Conservation (phyloP, 2,329 filamentous ascomycete species). For the Monilinia polystroma region DNA sequence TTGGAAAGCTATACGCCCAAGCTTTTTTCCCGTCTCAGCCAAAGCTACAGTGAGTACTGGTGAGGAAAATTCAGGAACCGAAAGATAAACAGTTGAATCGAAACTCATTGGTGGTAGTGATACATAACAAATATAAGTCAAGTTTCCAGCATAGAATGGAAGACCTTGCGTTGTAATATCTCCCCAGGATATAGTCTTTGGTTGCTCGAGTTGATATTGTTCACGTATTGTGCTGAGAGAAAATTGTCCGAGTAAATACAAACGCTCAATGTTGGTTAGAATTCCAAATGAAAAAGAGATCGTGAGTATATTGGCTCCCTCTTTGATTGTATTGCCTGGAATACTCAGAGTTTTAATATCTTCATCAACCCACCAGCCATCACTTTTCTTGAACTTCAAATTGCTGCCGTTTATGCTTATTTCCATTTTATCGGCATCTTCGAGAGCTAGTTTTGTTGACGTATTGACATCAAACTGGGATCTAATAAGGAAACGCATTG, state of each 20-base stretch:
- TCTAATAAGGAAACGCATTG: slow-evolving; percentile 35
- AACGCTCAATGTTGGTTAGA: slow-evolving; percentile 38
- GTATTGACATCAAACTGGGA: slow-evolving; percentile 28
- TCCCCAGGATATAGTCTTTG: slow-evolving; percentile 33
- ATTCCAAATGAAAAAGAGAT: slow-evolving; percentile 37
- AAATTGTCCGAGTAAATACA: slow-evolving; percentile 40
- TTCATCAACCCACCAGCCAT: slow-evolving; percentile 41
- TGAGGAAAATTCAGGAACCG: slow-evolving; percentile 28
- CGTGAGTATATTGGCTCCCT: slow-evolving; percentile 32
- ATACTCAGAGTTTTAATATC: slow-evolving; percentile 35
- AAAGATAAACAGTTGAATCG: neutral
- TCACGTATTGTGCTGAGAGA: slow-evolving; percentile 28
- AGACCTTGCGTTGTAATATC: slow-evolving; percentile 36
- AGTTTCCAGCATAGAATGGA: slow-evolving; percentile 39
- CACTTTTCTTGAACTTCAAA: slow-evolving; percentile 15
- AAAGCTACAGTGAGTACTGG: slow-evolving; percentile 33
- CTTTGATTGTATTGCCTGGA: slow-evolving; percentile 30
- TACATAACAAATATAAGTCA: slow-evolving; percentile 32
- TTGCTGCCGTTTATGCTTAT: slow-evolving; percentile 32
- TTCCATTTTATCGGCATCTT: slow-evolving; percentile 32
- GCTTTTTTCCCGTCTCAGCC: slow-evolving; percentile 17
- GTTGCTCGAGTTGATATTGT: neutral
- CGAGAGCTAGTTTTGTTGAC: slow-evolving; percentile 34
- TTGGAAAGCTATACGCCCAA: slow-evolving; percentile 35
- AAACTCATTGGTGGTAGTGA: slow-evolving; percentile 17